Percentiles rank a stretch among this genome's conserved stretches.
These are phyloP conservation scores for Coprinopsis strossmayeri DNA, from an alignment of 768 basidiomycete species.

Conservation along the genomic window DNA sequence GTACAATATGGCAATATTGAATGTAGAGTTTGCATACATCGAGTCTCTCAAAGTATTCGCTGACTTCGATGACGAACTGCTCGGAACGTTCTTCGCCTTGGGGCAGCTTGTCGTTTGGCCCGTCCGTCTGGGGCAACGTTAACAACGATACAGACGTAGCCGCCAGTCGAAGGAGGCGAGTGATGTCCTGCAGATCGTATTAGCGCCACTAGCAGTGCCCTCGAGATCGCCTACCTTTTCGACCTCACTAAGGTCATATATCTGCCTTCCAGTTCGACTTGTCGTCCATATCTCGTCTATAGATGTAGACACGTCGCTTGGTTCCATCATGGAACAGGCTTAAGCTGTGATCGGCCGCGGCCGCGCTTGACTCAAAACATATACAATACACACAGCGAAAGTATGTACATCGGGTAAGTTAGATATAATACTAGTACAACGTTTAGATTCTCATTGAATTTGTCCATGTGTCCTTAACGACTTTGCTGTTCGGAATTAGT, in stretches of 20 bases:
- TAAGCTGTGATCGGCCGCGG: no score
- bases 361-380: no score
- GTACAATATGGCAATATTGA: not conserved
- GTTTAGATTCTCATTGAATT: no score
- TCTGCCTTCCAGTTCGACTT: constrained; percentile 75
- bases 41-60: constrained; percentile 79
- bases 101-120: constrained; percentile 57
- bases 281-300: constrained; percentile 79
- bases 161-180: constrained; percentile 65
- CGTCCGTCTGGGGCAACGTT: constrained; percentile 79
- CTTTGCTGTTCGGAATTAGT: not conserved
- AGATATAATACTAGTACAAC: no score
- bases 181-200: constrained; percentile 54
- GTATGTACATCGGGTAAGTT: no score
- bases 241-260: constrained; percentile 72
- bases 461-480: constrained; percentile 14
- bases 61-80: constrained; percentile 78
- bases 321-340: no score
- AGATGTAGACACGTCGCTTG: constrained; percentile 29
- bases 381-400: no score
- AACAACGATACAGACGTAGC: constrained; percentile 75
- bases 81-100: constrained; percentile 81
- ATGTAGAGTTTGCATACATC: constrained; percentile 44
- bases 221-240: constrained; percentile 48
- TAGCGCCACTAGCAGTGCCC: not conserved